phyloP scores from a whole-genome alignment of 2,329 filamentous ascomycete genomes.

The Calonectria hawksworthii region DNA sequence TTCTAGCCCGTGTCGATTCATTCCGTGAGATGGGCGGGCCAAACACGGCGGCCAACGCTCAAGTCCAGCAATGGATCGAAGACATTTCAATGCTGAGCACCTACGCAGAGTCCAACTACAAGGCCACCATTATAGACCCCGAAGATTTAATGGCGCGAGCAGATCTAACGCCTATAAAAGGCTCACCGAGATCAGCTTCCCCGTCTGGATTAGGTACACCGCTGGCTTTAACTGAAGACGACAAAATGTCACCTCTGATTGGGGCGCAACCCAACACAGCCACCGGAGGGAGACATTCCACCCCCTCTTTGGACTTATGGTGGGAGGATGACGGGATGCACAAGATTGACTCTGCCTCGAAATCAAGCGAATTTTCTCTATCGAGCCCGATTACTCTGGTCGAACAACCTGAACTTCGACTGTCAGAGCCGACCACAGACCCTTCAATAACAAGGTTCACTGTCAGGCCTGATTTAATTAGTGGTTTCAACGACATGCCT shows the following conservation, averaged over 20 bases:
- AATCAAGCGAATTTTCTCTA: too few species aligned
- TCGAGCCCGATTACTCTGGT: not conserved
- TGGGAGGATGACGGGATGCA: too few species aligned
- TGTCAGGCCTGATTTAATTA: not conserved
- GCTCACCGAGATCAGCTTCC: not conserved
- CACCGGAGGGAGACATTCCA: too few species aligned
- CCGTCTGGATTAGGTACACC: not conserved
- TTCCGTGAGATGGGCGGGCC: not conserved
- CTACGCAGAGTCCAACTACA: not conserved
- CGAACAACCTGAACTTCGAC: not conserved
- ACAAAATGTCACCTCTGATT: too few species aligned
- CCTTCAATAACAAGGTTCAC: not conserved
- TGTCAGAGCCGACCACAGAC: too few species aligned
- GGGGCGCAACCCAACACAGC: too few species aligned
- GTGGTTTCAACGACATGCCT: not conserved
- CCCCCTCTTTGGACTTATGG: not conserved
- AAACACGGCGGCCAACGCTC: not conserved
- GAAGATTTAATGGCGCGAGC: not conserved
- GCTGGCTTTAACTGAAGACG: not conserved
- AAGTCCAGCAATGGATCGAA: constrained; percentile 1
- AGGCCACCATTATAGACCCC: not conserved
- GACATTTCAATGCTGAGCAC: not conserved
- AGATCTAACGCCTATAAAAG: not conserved
- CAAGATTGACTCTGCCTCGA: accelerated
- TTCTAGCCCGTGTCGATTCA: not conserved